Percentiles rank a stretch among this genome's conserved stretches.
Conservation (phyloP, 1,284 basidiomycete species). For the Ustilago lituana region DNA sequence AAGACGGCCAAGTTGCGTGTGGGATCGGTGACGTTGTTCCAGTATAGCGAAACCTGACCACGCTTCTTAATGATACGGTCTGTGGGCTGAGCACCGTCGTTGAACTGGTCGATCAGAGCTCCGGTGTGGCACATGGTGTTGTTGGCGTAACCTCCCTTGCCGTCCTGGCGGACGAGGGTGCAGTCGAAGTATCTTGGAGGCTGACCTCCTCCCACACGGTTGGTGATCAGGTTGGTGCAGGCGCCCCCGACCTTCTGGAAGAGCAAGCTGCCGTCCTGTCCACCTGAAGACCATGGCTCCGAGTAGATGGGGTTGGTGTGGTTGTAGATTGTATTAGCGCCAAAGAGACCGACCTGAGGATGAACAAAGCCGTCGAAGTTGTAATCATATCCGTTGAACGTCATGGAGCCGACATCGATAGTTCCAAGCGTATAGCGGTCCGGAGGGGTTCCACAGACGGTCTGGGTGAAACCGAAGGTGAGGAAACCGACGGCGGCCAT, state of each 20-base stretch:
- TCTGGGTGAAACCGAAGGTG: conserved; percentile 97
- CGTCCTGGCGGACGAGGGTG: conserved; percentile 82
- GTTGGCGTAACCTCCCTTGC: conserved; percentile 69
- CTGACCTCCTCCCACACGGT: conserved; percentile 58
- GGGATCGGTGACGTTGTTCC: conserved; percentile 80
- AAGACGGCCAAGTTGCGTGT: conserved; percentile 86
- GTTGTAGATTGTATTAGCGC: conserved; percentile 75
- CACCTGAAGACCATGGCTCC: conserved; percentile 79
- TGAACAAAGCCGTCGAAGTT: conserved; percentile 80
- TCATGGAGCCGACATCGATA: conserved; percentile 82
- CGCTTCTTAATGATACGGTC: conserved; percentile 67
- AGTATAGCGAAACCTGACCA: conserved; percentile 91
- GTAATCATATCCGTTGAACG: conserved; percentile 93
- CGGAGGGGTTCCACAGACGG: conserved; percentile 86
- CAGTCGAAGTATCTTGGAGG: conserved; percentile 91
- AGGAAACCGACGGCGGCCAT: conserved; percentile 97
- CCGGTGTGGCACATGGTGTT: conserved; percentile 54
- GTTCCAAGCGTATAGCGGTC: conserved; percentile 81
- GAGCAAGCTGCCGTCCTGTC: conserved; percentile 89
- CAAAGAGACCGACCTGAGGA: conserved; percentile 53
- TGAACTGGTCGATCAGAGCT: conserved; percentile 36
- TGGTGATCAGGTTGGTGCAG: conserved; percentile 80
- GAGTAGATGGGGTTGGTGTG: conserved; percentile 82
- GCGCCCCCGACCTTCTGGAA: conserved; percentile 90
- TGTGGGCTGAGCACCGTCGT: conserved; percentile 29